A percentile compares a stretch with the other conserved stretches of the same genome.
phyloP scores from a whole-genome alignment of 257 asterid genomes.

The Lycium ferocissimum region DNA sequence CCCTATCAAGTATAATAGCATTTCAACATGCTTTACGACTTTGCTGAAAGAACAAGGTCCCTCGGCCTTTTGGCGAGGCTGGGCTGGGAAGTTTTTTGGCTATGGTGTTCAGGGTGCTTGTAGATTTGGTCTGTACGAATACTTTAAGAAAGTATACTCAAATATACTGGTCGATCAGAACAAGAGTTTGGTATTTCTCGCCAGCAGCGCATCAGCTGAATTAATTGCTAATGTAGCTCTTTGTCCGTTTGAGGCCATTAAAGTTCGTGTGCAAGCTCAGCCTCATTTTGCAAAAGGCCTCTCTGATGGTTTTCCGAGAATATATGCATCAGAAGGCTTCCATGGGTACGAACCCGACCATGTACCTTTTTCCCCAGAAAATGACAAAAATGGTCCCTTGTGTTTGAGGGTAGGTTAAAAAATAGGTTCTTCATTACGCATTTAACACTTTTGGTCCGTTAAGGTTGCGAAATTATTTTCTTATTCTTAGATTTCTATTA shows the following conservation, averaged over 20 bases:
- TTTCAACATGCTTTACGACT: constrained; percentile 45
- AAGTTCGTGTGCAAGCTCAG: constrained; percentile 57
- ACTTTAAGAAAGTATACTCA: constrained; percentile 50
- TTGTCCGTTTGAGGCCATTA: constrained; percentile 59
- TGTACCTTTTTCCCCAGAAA: constrained; percentile 14
- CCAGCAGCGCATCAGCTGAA: constrained; percentile 55
- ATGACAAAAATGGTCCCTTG: too few species aligned
- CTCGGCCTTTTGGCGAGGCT: constrained; percentile 57
- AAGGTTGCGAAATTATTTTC: too few species aligned
- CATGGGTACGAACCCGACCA: constrained; percentile 44
- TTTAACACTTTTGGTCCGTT: too few species aligned
- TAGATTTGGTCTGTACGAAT: constrained; percentile 57
- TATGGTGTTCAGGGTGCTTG: constrained; percentile 62
- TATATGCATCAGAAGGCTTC: constrained; percentile 49
- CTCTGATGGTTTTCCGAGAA: constrained; percentile 52
- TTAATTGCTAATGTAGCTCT: constrained; percentile 51
- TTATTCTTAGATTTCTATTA: too few species aligned
- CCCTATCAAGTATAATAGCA: constrained; percentile 47
- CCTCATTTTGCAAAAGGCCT: constrained; percentile 54
- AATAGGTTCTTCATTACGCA: too few species aligned
- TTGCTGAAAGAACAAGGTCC: constrained; percentile 54
- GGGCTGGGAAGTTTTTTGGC: constrained; percentile 57
- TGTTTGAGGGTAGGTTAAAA: too few species aligned
- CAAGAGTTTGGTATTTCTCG: constrained; percentile 45
- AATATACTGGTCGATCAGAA: constrained; percentile 45